phyloP scores from a whole-genome alignment of 495 filamentous ascomycete genomes.

The Neurospora terricola region DNA sequence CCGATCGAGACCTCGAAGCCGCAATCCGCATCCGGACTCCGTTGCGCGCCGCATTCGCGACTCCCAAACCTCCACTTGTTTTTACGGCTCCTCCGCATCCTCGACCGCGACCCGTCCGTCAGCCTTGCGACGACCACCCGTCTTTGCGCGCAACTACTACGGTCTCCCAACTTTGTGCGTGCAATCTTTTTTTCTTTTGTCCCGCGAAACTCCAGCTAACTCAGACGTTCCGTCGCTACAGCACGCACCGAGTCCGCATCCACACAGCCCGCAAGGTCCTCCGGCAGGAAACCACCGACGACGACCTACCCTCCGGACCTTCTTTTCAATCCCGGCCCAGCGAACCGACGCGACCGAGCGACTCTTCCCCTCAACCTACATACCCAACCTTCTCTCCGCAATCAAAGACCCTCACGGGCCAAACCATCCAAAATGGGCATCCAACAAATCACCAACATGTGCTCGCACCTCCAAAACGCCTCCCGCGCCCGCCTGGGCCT shows the following conservation, averaged over 20 bases:
- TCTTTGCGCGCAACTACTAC: background rate
- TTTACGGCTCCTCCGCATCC: background rate
- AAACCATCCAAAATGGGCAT: slow-evolving; percentile 66
- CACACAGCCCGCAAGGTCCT: background rate
- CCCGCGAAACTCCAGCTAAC: background rate
- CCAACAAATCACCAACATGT: slow-evolving; percentile 66
- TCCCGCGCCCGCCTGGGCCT: slow-evolving; percentile 75
- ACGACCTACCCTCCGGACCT: too few species aligned
- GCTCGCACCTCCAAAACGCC: slow-evolving; percentile 91
- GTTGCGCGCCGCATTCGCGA: background rate
- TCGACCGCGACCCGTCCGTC: background rate
- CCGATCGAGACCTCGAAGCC: background rate
- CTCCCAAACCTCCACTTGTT: background rate
- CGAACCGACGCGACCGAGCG: too few species aligned
- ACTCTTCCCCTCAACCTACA: too few species aligned
- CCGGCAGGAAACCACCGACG: too few species aligned
- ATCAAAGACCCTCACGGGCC: too few species aligned
- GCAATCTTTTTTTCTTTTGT: background rate
- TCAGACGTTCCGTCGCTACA: background rate
- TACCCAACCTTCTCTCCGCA: too few species aligned
- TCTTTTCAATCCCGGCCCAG: too few species aligned
- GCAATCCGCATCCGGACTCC: background rate
- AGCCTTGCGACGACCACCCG: background rate
- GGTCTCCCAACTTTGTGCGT: background rate
- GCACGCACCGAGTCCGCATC: background rate